Percentiles rank a stretch among this genome's conserved stretches.
Evolutionary conservation across 2,329 filamentous ascomycete species (phyloP).

Genomic region (Didymella arachidicola): DNA sequence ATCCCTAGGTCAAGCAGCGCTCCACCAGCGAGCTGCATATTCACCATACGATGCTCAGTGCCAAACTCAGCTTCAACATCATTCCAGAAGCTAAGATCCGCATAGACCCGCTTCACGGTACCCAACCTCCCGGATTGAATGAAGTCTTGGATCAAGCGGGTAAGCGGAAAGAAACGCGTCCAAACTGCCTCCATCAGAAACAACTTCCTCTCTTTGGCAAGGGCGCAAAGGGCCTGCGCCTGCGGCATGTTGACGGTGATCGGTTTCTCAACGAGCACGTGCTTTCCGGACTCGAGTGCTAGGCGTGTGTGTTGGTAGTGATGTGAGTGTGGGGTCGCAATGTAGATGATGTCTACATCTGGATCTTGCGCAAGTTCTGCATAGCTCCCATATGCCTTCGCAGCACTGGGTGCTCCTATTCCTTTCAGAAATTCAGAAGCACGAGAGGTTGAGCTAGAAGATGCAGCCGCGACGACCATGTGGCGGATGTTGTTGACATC

Average conservation of each 20-base stretch:
- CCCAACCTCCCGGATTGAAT: conserved; percentile 61
- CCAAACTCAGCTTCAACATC: conserved; percentile 59
- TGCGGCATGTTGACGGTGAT: conserved; percentile 84
- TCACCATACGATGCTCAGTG: conserved; percentile 76
- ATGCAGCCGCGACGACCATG: conserved; percentile 78
- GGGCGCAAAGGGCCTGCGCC: conserved; percentile 73
- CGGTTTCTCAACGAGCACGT: conserved; percentile 88
- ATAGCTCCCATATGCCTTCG: conserved; percentile 79
- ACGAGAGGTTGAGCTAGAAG: conserved; percentile 72
- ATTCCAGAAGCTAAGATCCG: conserved; percentile 65
- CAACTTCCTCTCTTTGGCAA: conserved; percentile 70
- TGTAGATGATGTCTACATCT: conserved; percentile 83
- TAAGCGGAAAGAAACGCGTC: conserved; percentile 87
- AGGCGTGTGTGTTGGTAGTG: conserved; percentile 90
- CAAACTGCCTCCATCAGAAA: conserved; percentile 71
- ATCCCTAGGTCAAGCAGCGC: conserved; percentile 84
- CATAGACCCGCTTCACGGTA: conserved; percentile 62
- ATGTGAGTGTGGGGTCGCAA: conserved; percentile 88
- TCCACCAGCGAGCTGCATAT: conserved; percentile 80
- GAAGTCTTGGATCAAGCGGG: conserved; percentile 73
- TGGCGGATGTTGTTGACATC: conserved; percentile 71
- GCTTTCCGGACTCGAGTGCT: conserved; percentile 79
- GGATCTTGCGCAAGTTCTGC: conserved; percentile 77
- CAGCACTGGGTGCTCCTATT: conserved; percentile 70
- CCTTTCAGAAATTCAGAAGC: conserved; percentile 76